Percentiles rank a stretch among this genome's conserved stretches.
These are phyloP conservation scores for Verbena officinalis DNA, from an alignment of 257 asterid genomes.

Conservation along the genomic window DNA sequence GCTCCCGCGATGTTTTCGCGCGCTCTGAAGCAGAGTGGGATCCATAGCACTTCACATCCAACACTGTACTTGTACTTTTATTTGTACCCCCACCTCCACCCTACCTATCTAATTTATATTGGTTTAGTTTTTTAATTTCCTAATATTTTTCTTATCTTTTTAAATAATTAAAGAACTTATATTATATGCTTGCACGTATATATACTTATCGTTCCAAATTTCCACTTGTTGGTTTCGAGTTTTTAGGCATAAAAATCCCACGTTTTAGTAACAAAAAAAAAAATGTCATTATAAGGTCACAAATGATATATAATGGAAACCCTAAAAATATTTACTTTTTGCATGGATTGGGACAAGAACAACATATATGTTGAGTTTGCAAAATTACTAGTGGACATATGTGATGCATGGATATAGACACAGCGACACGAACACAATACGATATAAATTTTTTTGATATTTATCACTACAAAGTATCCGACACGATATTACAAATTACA, in stretches of 20 bases:
- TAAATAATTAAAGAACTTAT: no score
- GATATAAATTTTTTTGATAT: no score
- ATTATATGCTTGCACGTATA: no score
- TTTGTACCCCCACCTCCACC: conserved; percentile 21
- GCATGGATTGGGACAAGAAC: neutral
- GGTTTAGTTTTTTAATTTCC: no score
- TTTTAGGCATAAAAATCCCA: no score
- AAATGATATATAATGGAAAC: neutral
- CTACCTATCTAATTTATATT: no score
- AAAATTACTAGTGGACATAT: neutral
- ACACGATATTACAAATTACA: no score
- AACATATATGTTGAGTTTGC: neutral
- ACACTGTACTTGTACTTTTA: conserved; percentile 14
- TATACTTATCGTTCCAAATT: neutral
- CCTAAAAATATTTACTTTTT: neutral
- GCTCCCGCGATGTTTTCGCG: conserved; percentile 55
- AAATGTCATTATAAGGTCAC: neutral
- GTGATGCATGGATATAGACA: neutral
- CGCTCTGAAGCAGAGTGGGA: conserved; percentile 33
- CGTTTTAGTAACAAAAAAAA: no score
- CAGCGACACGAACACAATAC: no score
- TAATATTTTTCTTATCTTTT: no score
- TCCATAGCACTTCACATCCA: conserved; percentile 24
- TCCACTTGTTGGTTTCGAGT: neutral
- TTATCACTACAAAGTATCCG: no score